phyloP scores from a whole-genome alignment of 352 stramenopile species.

The Pythium folliculosum region DNA sequence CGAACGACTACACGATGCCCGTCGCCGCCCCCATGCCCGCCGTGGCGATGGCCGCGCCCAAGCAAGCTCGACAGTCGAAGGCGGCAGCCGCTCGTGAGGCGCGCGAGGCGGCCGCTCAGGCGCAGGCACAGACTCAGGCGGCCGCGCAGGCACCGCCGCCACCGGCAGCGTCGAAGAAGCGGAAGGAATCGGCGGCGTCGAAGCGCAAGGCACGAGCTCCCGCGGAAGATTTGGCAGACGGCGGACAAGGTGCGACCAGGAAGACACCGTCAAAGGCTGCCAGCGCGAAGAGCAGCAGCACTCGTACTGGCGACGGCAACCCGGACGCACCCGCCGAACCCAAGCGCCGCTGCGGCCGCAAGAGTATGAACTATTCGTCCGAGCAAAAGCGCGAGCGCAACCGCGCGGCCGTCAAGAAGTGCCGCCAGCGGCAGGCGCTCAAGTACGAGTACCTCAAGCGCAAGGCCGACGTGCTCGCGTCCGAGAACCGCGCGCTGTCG shows the following conservation, averaged over 20 bases:
- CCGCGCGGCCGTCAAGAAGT: slow-evolving; percentile 85
- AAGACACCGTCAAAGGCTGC: neutral
- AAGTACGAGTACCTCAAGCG: slow-evolving; percentile 80
- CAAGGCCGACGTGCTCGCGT: slow-evolving; percentile 65
- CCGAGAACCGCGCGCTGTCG: slow-evolving; percentile 70
- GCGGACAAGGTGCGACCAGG: neutral
- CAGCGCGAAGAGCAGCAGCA: neutral
- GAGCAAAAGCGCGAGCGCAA: slow-evolving; percentile 86
- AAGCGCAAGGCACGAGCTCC: slow-evolving; percentile 9
- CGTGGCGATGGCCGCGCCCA: neutral
- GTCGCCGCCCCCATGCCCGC: neutral
- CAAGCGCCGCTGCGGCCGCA: slow-evolving; percentile 78
- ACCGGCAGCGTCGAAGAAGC: slow-evolving; percentile 17
- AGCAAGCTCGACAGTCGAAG: slow-evolving; percentile 2
- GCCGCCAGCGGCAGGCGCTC: slow-evolving; percentile 74
- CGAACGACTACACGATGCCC: slow-evolving; percentile 9
- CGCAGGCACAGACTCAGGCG: neutral
- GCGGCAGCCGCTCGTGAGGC: neutral
- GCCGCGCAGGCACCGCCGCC: neutral
- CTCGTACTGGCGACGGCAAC: neutral
- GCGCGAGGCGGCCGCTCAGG: neutral
- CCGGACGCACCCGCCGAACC: slow-evolving; percentile 20
- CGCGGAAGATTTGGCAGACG: neutral
- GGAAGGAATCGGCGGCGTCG: slow-evolving; percentile 19
- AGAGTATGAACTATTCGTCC: slow-evolving; percentile 88